These are phyloP conservation scores for Solanum okadae DNA, from an alignment of 257 asterid species.

Conservation along the genomic window DNA sequence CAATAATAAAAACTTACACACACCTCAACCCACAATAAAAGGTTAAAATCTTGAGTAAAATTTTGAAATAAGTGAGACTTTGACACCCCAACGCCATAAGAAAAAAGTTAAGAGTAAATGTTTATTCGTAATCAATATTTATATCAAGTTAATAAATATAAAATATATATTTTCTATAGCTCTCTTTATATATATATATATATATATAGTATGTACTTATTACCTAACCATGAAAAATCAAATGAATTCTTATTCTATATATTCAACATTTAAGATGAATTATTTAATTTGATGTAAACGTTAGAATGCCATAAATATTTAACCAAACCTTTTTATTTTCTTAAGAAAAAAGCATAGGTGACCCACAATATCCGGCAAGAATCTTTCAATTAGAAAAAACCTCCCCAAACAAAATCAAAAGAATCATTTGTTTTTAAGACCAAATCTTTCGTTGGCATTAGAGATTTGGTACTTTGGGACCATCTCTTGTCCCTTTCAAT, in stretches of 20 bases:
- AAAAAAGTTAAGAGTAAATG: background rate
- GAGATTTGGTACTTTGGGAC: conserved; percentile 22
- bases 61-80: background rate
- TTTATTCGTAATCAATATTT: background rate
- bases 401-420: background rate
- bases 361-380: background rate
- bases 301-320: background rate
- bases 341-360: background rate
- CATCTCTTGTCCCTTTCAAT: background rate
- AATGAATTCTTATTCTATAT: background rate
- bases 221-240: background rate
- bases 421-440: conserved; percentile 17
- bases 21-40: background rate
- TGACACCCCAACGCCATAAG: background rate
- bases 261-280: background rate
- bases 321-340: background rate
- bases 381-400: background rate
- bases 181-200: no score
- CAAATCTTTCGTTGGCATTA: conserved; percentile 31
- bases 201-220: background rate
- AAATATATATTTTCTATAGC: background rate
- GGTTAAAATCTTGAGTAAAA: background rate
- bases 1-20: background rate
- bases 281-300: background rate
- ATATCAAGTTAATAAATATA: background rate